Conservation (phyloP, 2,329 filamentous ascomycete species). For the Neopestalotiopsis sp. region DNA sequence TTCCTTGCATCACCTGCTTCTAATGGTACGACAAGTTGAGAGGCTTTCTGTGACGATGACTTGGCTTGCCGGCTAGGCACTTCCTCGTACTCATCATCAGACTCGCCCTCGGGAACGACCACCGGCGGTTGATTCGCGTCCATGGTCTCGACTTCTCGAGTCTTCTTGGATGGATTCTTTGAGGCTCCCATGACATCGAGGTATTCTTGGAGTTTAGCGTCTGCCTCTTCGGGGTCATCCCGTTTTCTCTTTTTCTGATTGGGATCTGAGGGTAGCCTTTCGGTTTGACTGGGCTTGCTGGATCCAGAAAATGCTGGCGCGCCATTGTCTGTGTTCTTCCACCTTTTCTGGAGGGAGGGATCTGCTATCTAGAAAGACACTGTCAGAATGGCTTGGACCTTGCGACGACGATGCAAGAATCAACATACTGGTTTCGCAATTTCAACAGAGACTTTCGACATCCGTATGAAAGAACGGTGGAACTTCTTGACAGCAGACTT, state of each 20-base stretch:
- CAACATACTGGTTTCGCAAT: slow-evolving; percentile 69
- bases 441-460: slow-evolving; percentile 93
- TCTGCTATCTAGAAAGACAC: slow-evolving; percentile 40
- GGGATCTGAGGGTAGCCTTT: slow-evolving; percentile 30
- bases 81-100: slow-evolving; percentile 77
- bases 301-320: neutral
- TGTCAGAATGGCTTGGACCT: neutral
- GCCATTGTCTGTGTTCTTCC: slow-evolving; percentile 35
- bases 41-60: neutral
- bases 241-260: slow-evolving; percentile 71
- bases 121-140: slow-evolving; percentile 43
- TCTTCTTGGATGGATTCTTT: slow-evolving; percentile 65
- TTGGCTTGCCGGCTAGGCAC: slow-evolving; percentile 53
- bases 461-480: slow-evolving; percentile 92
- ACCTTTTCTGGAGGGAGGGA: slow-evolving; percentile 26
- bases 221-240: slow-evolving; percentile 60
- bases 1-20: neutral
- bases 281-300: neutral
- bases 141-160: slow-evolving; percentile 50
- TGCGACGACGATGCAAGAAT: no score
- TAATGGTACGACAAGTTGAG: neutral
- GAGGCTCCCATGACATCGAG: slow-evolving; percentile 78
- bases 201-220: slow-evolving; percentile 86
- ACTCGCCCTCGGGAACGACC: slow-evolving; percentile 57
- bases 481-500: slow-evolving; percentile 89